Evolutionary conservation across 163 green algal genomes (phyloP).

Genomic region (Botryococcus braunii): DNA sequence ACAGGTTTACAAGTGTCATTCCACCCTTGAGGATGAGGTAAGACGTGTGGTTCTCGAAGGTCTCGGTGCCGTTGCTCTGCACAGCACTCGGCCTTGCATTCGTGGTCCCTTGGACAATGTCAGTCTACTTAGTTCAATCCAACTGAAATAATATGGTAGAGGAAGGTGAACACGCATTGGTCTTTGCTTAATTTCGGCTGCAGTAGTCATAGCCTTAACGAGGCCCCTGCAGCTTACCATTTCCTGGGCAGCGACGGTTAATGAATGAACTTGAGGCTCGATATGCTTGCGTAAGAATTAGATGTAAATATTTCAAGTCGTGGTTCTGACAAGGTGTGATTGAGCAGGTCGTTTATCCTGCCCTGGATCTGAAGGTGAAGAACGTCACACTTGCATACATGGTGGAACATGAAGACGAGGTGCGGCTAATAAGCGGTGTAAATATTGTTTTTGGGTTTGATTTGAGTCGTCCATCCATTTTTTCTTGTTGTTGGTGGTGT

Average conservation of each 20-base stretch:
- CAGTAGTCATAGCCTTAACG: not conserved
- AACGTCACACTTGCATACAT: constrained; percentile 85
- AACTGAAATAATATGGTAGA: no score
- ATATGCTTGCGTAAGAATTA: no score
- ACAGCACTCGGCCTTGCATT: not conserved
- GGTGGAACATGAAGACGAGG: constrained; percentile 89
- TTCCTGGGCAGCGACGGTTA: constrained; percentile 4
- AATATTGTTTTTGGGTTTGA: no score
- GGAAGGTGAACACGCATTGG: not conserved
- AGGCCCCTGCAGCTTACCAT: not conserved
- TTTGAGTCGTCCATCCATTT: no score
- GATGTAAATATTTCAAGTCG: not conserved
- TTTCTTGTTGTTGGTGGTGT: no score
- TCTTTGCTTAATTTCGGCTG: not conserved
- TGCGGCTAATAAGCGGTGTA: constrained; percentile 12
- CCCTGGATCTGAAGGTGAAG: constrained; percentile 74
- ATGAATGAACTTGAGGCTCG: no score
- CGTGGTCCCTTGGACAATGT: no score
- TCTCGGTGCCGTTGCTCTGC: not conserved
- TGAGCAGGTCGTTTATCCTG: constrained; percentile 82
- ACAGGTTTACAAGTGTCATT: constrained; percentile 87
- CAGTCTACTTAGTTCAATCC: no score
- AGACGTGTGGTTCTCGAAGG: not conserved
- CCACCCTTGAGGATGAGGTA: constrained; percentile 86
- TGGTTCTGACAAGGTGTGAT: not conserved